These are phyloP conservation scores for Chlamydomonas schloesseri DNA, from an alignment of 139 green algal species.

Conservation along the genomic window DNA sequence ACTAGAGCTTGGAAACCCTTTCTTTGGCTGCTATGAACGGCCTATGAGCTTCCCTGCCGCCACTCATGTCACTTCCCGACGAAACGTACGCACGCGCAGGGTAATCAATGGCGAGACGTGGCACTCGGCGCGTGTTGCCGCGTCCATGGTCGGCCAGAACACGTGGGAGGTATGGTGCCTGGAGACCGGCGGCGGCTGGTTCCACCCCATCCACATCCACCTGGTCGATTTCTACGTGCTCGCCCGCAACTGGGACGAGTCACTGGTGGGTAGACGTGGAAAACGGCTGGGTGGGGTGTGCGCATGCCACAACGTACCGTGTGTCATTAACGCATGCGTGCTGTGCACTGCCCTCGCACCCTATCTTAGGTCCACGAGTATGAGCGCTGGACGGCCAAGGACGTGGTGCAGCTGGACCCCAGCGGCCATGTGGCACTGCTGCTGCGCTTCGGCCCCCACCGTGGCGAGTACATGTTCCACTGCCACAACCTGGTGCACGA, in stretches of 20 bases:
- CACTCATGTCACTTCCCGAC: no score
- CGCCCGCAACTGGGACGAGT: background rate
- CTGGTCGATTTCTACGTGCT: conserved; percentile 27
- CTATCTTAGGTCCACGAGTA: background rate
- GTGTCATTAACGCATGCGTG: no score
- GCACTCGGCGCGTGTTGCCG: background rate
- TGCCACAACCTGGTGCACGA: conserved; percentile 10
- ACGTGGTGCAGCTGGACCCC: background rate
- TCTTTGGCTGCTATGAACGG: no score
- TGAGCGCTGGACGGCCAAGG: conserved; percentile 9
- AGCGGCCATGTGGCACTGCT: background rate
- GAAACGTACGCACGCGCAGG: background rate
- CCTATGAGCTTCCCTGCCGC: no score
- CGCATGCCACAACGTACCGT: no score
- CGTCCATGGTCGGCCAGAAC: background rate
- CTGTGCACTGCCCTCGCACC: no score
- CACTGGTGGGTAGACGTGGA: no score
- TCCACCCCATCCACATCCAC: conserved; percentile 37
- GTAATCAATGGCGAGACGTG: conserved; percentile 25
- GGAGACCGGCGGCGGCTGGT: conserved; percentile 30
- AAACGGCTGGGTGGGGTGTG: no score
- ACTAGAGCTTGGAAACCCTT: no score
- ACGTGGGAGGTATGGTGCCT: conserved; percentile 21
- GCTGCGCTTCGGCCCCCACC: conserved; percentile 13
- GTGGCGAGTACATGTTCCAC: conserved; percentile 26